These are phyloP conservation scores for Curvularia sp. DNA, from an alignment of 2,329 filamentous ascomycete species.

Conservation along the genomic window DNA sequence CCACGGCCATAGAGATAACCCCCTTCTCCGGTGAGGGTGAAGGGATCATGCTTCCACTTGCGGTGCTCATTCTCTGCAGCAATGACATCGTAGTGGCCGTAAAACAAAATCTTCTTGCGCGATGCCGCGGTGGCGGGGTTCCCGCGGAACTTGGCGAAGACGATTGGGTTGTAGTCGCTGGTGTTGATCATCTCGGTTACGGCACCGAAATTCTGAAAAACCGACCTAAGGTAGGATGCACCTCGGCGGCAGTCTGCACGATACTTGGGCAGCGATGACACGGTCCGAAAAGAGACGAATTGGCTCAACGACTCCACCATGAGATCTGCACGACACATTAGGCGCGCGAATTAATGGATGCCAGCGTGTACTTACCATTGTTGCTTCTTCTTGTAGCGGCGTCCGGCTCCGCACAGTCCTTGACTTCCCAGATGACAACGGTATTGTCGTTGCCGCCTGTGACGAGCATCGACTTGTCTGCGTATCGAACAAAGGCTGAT, in stretches of 20 bases:
- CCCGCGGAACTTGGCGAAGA: conserved; percentile 85
- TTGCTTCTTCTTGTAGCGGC: conserved; percentile 59
- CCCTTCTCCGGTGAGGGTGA: conserved; percentile 85
- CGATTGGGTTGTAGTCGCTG: conserved; percentile 86
- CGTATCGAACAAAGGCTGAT: conserved; percentile 75
- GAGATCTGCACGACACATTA: conserved; percentile 59
- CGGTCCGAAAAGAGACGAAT: conserved; percentile 89
- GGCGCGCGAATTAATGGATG: conserved; percentile 13
- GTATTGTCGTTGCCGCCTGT: conserved; percentile 93
- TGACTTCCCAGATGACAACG: conserved; percentile 86
- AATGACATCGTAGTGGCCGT: conserved; percentile 98
- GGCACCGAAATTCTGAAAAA: conserved; percentile 92
- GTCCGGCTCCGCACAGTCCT: conserved; percentile 59
- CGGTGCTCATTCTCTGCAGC: conserved; percentile 81
- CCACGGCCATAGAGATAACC: conserved; percentile 94
- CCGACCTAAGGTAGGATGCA: conserved; percentile 84
- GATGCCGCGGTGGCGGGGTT: conserved; percentile 69
- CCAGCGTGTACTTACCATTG: conserved; percentile 56
- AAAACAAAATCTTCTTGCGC: conserved; percentile 90
- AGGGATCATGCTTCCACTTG: conserved; percentile 89
- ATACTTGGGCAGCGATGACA: conserved; percentile 85
- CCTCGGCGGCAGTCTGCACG: conserved; percentile 91
- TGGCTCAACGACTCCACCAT: conserved; percentile 71
- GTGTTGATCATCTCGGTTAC: conserved; percentile 84
- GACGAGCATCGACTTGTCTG: conserved; percentile 81